phyloP scores from a whole-genome alignment of 805 yeast genomes.

The Candida takata region DNA sequence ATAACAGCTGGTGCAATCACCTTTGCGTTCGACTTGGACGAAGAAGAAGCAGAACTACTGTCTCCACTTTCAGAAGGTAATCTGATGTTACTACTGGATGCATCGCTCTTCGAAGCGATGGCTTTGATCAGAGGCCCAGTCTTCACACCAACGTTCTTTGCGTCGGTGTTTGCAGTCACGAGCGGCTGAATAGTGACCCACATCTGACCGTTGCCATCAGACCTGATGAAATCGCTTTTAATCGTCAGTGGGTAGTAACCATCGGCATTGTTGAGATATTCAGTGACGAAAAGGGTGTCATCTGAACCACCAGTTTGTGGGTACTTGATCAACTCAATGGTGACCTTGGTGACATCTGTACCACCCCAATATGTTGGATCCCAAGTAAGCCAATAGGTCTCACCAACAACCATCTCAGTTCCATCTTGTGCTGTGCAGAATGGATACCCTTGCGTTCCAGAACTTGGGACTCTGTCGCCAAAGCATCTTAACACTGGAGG shows the following conservation, averaged over 20 bases:
- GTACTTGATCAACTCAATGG: slow-evolving; percentile 27
- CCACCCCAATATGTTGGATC: slow-evolving; percentile 39
- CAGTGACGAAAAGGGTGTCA: slow-evolving; percentile 28
- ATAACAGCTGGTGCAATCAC: slow-evolving; percentile 37
- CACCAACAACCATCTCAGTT: slow-evolving; percentile 39
- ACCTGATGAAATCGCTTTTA: slow-evolving; percentile 25
- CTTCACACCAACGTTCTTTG: slow-evolving; percentile 31
- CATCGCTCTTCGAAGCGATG: slow-evolving; percentile 26
- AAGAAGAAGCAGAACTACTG: slow-evolving; percentile 14
- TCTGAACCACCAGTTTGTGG: slow-evolving; percentile 28
- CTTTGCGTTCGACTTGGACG: slow-evolving; percentile 19
- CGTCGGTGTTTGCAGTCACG: slow-evolving; percentile 27
- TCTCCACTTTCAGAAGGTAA: slow-evolving; percentile 35
- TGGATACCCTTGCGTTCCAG: slow-evolving; percentile 28
- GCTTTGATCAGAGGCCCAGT: slow-evolving; percentile 36
- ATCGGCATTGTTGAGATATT: slow-evolving; percentile 28
- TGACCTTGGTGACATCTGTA: slow-evolving; percentile 28
- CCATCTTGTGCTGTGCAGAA: slow-evolving; percentile 36
- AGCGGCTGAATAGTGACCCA: slow-evolving; percentile 34
- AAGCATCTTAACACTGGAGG: slow-evolving; percentile 40
- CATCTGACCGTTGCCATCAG: slow-evolving; percentile 30
- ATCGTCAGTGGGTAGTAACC: slow-evolving; percentile 35
- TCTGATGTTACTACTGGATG: slow-evolving; percentile 26
- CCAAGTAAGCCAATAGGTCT: slow-evolving; percentile 44
- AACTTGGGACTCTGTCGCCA: slow-evolving; percentile 33